Percentiles rank a stretch among this genome's conserved stretches.
These are phyloP conservation scores for Xylaria sp. DNA, from an alignment of 2,329 filamentous ascomycete species.

Conservation along the genomic window DNA sequence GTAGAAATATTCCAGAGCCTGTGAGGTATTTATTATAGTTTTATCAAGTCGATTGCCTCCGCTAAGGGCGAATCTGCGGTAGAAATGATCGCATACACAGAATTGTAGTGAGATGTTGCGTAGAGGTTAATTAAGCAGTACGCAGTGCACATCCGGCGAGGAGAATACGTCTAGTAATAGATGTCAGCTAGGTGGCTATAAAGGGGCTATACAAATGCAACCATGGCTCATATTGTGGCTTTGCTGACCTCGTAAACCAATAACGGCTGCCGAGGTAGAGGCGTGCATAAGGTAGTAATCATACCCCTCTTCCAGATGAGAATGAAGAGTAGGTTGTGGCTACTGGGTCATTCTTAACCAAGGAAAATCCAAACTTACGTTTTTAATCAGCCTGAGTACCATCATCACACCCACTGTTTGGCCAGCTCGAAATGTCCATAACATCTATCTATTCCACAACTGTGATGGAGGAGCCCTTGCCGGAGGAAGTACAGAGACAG, in stretches of 20 bases:
- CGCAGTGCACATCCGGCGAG: no score
- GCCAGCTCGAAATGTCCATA: not conserved
- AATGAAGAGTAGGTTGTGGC: not conserved
- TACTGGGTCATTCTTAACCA: not conserved
- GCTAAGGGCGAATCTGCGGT: no score
- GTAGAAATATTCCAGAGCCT: no score
- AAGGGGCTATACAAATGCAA: slow-evolving; percentile 3
- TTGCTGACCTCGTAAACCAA: not conserved
- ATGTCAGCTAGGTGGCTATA: not conserved
- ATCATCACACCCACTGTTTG: not conserved
- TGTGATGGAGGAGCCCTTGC: slow-evolving; percentile 6
- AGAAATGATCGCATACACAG: no score
- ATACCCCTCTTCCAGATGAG: not conserved
- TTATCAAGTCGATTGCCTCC: no score
- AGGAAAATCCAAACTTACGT: not conserved
- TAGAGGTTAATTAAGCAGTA: no score
- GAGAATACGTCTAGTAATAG: no score
- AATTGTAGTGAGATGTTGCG: no score
- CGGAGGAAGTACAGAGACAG: slow-evolving; percentile 32
- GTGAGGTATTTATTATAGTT: no score
- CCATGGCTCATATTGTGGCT: not conserved
- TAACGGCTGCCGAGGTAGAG: not conserved
- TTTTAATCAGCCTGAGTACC: not conserved
- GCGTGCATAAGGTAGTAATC: not conserved
- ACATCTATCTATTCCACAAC: no score